phyloP scores from a whole-genome alignment of 1,284 basidiomycete species.

The Ustilago curta region DNA sequence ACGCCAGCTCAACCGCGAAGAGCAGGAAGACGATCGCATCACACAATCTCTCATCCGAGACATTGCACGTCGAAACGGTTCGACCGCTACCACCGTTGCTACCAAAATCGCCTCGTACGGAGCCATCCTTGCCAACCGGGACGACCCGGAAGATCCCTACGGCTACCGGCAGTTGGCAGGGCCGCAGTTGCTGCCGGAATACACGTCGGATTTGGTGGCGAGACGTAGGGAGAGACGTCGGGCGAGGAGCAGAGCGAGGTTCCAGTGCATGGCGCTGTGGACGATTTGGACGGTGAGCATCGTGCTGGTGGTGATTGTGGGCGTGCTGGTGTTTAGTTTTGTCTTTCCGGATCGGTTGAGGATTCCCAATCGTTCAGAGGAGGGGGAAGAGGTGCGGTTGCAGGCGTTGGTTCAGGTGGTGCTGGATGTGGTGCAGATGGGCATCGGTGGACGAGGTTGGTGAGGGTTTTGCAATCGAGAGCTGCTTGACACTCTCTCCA shows the following conservation, averaged over 20 bases:
- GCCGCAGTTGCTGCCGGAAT: slow-evolving; percentile 38
- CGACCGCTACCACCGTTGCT: background rate
- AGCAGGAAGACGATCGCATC: slow-evolving; percentile 34
- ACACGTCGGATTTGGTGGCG: slow-evolving; percentile 37
- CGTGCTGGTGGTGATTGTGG: slow-evolving; percentile 32
- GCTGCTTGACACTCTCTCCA: no score
- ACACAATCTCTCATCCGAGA: slow-evolving; percentile 33
- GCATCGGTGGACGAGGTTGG: no score
- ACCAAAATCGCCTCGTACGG: background rate
- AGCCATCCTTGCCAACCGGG: slow-evolving; percentile 6
- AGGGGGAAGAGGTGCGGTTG: slow-evolving; percentile 7
- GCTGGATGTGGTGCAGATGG: background rate
- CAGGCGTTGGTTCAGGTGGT: background rate
- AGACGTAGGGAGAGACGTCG: slow-evolving; percentile 34
- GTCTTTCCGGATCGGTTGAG: slow-evolving; percentile 27
- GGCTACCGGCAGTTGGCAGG: slow-evolving; percentile 52
- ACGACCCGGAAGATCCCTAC: slow-evolving; percentile 43
- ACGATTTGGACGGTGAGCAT: slow-evolving; percentile 47
- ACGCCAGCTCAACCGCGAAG: slow-evolving; percentile 29
- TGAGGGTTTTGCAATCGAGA: no score
- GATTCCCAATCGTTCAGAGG: slow-evolving; percentile 29
- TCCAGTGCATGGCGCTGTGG: slow-evolving; percentile 54
- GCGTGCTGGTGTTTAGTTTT: slow-evolving; percentile 27
- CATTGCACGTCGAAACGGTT: slow-evolving; percentile 23
- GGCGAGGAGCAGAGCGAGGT: slow-evolving; percentile 32